A percentile compares a stretch with the other conserved stretches of the same genome.
phyloP scores from a whole-genome alignment of 2,329 filamentous ascomycete genomes.

The Seiridium cupressi region DNA sequence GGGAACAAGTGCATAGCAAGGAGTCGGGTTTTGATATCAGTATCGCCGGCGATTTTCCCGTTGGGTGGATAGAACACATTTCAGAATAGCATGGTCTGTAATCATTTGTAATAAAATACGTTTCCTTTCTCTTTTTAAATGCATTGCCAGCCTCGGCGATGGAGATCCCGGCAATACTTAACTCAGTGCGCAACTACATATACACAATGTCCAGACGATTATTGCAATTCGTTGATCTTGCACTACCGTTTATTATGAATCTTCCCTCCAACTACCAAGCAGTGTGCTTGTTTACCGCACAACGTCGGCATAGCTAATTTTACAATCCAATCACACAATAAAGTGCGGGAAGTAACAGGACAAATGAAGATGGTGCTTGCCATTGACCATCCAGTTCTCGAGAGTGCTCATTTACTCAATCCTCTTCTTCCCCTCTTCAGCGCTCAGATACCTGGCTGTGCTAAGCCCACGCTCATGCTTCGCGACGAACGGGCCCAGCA shows the following conservation, averaged over 20 bases:
- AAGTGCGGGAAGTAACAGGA: background rate
- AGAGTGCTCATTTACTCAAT: conserved; percentile 63
- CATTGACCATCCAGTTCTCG: background rate
- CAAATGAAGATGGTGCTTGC: background rate
- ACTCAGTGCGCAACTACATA: too few species aligned
- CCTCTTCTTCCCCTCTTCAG: conserved; percentile 98
- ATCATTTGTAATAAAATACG: background rate
- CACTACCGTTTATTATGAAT: too few species aligned
- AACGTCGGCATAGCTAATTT: background rate
- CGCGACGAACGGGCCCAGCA: conserved; percentile 74
- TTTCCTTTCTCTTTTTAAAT: background rate
- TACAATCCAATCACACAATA: background rate
- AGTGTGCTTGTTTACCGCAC: too few species aligned
- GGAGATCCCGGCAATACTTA: too few species aligned
- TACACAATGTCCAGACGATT: too few species aligned
- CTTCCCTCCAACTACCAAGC: too few species aligned
- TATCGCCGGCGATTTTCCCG: background rate
- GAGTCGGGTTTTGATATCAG: background rate
- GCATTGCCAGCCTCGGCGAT: background rate
- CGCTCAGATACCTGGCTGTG: conserved; percentile 75
- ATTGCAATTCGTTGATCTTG: too few species aligned
- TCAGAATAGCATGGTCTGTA: background rate
- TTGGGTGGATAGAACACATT: background rate
- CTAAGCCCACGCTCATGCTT: conserved; percentile 81
- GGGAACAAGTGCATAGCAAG: background rate